Conservation (phyloP, 768 basidiomycete genomes). For the Sistotremastrum suecicum region DNA sequence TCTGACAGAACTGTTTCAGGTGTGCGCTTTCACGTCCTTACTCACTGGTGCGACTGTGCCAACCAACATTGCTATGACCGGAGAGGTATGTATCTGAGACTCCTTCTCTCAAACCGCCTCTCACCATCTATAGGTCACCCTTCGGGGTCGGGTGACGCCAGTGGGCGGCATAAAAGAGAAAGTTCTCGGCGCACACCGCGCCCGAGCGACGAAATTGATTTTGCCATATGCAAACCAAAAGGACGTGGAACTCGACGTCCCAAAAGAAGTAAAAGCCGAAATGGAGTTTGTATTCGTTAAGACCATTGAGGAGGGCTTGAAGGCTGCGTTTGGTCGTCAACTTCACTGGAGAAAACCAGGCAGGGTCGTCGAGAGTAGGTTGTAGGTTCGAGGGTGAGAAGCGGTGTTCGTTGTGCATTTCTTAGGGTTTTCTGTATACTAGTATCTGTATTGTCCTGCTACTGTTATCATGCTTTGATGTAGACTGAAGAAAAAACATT, state of each 20-base stretch:
- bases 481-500: too few relatives aligned
- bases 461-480: too few relatives aligned
- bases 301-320: constrained; percentile 66
- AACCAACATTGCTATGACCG: constrained; percentile 73
- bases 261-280: constrained; percentile 52
- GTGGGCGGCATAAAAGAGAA: constrained; percentile 92
- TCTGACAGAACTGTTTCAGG: constrained; percentile 21
- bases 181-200: constrained; percentile 79
- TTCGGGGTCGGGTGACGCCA: constrained; percentile 67
- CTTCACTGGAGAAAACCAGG: constrained; percentile 1
- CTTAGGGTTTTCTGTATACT: too few relatives aligned
- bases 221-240: constrained; percentile 76
- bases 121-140: constrained; percentile 42
- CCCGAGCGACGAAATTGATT: constrained; percentile 70
- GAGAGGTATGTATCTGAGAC: constrained; percentile 40
- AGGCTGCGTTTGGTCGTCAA: constrained; percentile 57
- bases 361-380: too few relatives aligned
- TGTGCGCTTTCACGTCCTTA: constrained; percentile 77
- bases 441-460: too few relatives aligned
- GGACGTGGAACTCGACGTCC: constrained; percentile 78
- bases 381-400: too few relatives aligned
- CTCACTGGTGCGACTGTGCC: constrained; percentile 65
- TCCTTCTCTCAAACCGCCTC: not conserved
- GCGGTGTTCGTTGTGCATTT: too few relatives aligned
- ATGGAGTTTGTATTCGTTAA: constrained; percentile 77